A percentile compares a stretch with the other conserved stretches of the same genome.
These are phyloP conservation scores for Sporothrix variecibatus DNA, from an alignment of 2,329 filamentous ascomycete genomes.

Conservation along the genomic window DNA sequence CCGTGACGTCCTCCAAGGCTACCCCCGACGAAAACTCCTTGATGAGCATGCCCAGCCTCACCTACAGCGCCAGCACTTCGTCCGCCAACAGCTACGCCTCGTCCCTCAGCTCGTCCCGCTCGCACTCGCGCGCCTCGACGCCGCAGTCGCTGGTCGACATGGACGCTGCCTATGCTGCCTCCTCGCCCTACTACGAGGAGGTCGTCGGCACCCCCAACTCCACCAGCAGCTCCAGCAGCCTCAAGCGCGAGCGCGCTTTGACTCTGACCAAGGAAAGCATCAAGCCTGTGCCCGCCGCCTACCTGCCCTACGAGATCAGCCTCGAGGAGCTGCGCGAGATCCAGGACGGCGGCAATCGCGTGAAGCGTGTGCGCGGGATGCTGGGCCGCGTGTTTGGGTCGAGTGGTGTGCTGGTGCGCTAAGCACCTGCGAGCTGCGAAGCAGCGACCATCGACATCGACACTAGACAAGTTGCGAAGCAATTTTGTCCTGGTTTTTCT, in stretches of 20 bases:
- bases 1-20: conserved; percentile 3
- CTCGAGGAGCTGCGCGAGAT: conserved; percentile 54
- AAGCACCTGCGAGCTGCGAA: background rate
- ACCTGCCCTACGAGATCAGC: conserved; percentile 59
- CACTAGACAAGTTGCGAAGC: too few relatives aligned
- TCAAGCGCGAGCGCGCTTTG: conserved; percentile 14
- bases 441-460: too few relatives aligned
- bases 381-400: conserved; percentile 55
- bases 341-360: conserved; percentile 53
- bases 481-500: background rate
- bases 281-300: conserved; percentile 23
- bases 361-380: conserved; percentile 51
- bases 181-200: conserved; percentile 45
- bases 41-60: conserved; percentile 49
- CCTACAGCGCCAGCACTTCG: conserved; percentile 47
- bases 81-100: conserved; percentile 49
- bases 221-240: conserved; percentile 29
- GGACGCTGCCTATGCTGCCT: conserved; percentile 43
- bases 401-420: conserved; percentile 42
- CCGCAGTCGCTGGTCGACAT: conserved; percentile 47
- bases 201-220: conserved; percentile 33
- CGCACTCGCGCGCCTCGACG: conserved; percentile 51
- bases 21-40: conserved; percentile 37
- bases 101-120: conserved; percentile 51
- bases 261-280: background rate